A percentile compares a stretch with the other conserved stretches of the same genome.
Evolutionary conservation across 352 stramenopile species (phyloP).

Genomic region (Plasmopara viticola): DNA sequence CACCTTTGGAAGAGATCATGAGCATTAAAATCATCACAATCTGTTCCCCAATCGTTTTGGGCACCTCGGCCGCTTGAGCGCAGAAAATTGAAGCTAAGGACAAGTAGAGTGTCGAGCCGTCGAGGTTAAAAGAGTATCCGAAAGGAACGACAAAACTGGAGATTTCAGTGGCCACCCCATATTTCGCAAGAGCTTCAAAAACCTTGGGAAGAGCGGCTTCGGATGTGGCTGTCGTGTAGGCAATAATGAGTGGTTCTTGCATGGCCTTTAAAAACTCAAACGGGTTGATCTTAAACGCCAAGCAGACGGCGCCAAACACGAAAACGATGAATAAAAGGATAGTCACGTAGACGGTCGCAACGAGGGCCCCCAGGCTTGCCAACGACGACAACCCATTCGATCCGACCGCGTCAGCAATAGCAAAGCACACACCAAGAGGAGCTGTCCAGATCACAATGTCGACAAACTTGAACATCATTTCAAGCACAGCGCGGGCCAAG

Average conservation of each 20-base stretch:
- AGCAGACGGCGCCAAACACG: conserved; percentile 34
- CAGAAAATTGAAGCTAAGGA: conserved; percentile 47
- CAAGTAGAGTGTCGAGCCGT: conserved; percentile 48
- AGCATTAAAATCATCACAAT: conserved; percentile 56
- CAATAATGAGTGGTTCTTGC: conserved; percentile 48
- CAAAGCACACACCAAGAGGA: conserved; percentile 51
- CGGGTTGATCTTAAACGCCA: conserved; percentile 43
- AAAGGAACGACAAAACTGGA: conserved; percentile 52
- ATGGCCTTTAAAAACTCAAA: conserved; percentile 42
- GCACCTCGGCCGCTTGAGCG: conserved; percentile 34
- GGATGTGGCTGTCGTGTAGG: conserved; percentile 52
- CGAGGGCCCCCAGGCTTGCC: conserved; percentile 30
- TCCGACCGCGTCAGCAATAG: conserved; percentile 42
- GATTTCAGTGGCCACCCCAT: conserved; percentile 45
- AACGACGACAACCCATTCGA: conserved; percentile 42
- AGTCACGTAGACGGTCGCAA: conserved; percentile 41
- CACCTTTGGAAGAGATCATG: conserved; percentile 51
- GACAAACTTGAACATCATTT: conserved; percentile 69
- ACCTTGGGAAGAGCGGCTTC: conserved; percentile 53
- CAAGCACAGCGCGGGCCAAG: conserved; percentile 35
- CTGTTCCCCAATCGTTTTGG: conserved; percentile 52
- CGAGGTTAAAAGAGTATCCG: conserved; percentile 64
- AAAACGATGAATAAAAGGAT: conserved; percentile 45
- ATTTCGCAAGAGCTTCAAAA: conserved; percentile 48
- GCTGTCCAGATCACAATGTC: conserved; percentile 63